A percentile compares a stretch with the other conserved stretches of the same genome.
Conservation (phyloP, 192 early-diverging fungal species). For the Coemansia furcata region DNA sequence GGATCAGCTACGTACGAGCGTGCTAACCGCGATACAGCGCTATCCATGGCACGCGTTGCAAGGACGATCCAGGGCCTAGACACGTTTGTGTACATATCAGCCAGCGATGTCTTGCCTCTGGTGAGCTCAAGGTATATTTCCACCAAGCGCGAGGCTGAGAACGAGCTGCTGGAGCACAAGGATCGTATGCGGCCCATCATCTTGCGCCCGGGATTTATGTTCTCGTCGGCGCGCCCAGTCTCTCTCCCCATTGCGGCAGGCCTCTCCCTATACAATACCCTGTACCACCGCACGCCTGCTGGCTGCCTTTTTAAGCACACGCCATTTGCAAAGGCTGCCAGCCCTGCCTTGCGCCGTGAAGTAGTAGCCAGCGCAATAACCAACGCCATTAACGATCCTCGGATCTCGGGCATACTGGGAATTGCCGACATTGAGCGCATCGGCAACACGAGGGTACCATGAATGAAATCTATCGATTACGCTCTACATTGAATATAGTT, state of each 20-base stretch:
- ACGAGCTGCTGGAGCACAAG: slow-evolving; percentile 49
- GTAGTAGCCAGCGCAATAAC: slow-evolving; percentile 40
- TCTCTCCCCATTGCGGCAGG: slow-evolving; percentile 60
- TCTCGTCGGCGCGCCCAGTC: slow-evolving; percentile 56
- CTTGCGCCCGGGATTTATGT: slow-evolving; percentile 66
- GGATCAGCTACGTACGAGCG: slow-evolving; percentile 57
- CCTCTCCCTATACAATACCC: slow-evolving; percentile 46
- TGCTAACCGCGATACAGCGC: slow-evolving; percentile 71
- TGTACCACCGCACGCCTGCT: slow-evolving; percentile 32
- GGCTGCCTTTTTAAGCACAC: slow-evolving; percentile 36
- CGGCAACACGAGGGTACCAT: not conserved
- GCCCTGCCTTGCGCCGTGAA: slow-evolving; percentile 38
- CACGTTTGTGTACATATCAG: slow-evolving; percentile 69
- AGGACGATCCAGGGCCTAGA: slow-evolving; percentile 46
- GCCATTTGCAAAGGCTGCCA: slow-evolving; percentile 42
- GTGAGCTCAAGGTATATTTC: slow-evolving; percentile 65
- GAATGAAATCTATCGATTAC: not conserved
- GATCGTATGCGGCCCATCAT: slow-evolving; percentile 54
- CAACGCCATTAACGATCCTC: slow-evolving; percentile 27
- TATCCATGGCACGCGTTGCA: slow-evolving; percentile 57
- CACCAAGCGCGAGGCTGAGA: slow-evolving; percentile 72
- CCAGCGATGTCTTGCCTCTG: slow-evolving; percentile 61
- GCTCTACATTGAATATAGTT: not conserved
- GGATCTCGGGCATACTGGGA: slow-evolving; percentile 28
- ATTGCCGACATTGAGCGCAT: slow-evolving; percentile 45